These are phyloP conservation scores for Lentinula sp. DNA, from an alignment of 768 basidiomycete species.

Conservation along the genomic window DNA sequence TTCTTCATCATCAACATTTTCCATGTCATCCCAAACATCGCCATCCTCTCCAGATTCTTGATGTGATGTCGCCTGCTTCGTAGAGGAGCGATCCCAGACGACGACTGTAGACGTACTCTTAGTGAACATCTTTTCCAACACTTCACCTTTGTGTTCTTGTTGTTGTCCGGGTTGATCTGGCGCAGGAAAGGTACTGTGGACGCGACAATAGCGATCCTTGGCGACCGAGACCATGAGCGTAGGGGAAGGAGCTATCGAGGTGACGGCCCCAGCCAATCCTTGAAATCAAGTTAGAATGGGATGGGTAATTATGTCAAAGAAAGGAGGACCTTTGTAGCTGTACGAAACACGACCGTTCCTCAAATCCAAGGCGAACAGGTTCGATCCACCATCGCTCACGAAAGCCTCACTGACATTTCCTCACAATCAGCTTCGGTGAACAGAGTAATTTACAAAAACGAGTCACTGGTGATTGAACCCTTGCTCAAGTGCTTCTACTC, in stretches of 20 bases:
- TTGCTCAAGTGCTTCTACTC: conserved; percentile 51
- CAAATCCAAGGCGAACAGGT: conserved; percentile 60
- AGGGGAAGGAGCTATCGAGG: conserved; percentile 54
- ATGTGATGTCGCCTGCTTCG: conserved; percentile 5
- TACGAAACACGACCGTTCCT: conserved; percentile 61
- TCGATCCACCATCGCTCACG: conserved; percentile 58
- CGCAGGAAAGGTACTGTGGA: conserved; percentile 58
- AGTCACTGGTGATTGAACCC: conserved; percentile 63
- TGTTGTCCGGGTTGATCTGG: conserved; percentile 40
- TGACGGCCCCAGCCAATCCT: conserved; percentile 71
- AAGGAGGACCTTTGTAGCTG: conserved; percentile 54
- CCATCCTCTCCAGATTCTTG: conserved; percentile 13
- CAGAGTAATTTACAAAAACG: background rate
- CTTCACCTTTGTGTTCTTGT: conserved; percentile 51
- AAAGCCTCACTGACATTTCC: conserved; percentile 53
- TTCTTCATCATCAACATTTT: conserved; percentile 38
- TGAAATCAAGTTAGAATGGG: background rate
- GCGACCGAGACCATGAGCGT: conserved; percentile 53
- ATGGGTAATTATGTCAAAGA: background rate
- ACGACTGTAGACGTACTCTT: conserved; percentile 57
- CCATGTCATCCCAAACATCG: conserved; percentile 64
- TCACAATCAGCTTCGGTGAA: conserved; percentile 1
- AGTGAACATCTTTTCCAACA: conserved; percentile 59
- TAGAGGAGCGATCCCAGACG: conserved; percentile 40
- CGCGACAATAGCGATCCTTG: conserved; percentile 63